A percentile compares a stretch with the other conserved stretches of the same genome.
These are phyloP conservation scores for Kwoniella sp. DNA, from an alignment of 768 basidiomycete genomes.

Conservation along the genomic window DNA sequence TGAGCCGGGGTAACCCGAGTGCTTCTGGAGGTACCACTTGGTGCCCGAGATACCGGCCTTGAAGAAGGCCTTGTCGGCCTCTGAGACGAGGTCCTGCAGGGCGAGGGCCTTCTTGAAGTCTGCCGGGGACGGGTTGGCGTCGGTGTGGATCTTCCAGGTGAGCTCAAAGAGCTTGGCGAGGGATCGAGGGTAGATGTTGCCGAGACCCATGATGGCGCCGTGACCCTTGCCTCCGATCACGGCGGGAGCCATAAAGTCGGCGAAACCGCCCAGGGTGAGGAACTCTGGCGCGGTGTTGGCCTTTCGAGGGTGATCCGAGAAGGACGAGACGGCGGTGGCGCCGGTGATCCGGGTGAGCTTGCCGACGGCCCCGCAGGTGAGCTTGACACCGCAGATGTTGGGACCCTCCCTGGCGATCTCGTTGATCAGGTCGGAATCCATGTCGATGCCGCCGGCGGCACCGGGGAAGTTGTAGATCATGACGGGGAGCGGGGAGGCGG, in stretches of 20 bases:
- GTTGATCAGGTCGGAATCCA: conserved; percentile 80
- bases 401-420: conserved; percentile 71
- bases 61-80: conserved; percentile 73
- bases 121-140: conserved; percentile 51
- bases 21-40: conserved; percentile 71
- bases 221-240: conserved; percentile 64
- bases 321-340: conserved; percentile 59
- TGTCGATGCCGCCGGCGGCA: conserved; percentile 80
- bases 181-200: conserved; percentile 62
- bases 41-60: conserved; percentile 74
- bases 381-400: conserved; percentile 80
- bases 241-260: conserved; percentile 75
- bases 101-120: conserved; percentile 65
- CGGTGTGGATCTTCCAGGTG: conserved; percentile 58
- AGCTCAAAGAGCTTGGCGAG: conserved; percentile 62
- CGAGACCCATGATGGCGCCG: conserved; percentile 86
- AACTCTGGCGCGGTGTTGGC: conserved; percentile 62
- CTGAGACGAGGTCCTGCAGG: conserved; percentile 74
- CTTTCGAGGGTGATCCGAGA: conserved; percentile 65
- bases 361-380: conserved; percentile 89
- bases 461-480: conserved; percentile 87
- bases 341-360: conserved; percentile 81
- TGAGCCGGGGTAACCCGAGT: conserved; percentile 63
- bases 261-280: conserved; percentile 78
- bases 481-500: conserved; percentile 78